Conservation (phyloP, 108 stramenopile genomes). For the Licmophora abbreviata region DNA sequence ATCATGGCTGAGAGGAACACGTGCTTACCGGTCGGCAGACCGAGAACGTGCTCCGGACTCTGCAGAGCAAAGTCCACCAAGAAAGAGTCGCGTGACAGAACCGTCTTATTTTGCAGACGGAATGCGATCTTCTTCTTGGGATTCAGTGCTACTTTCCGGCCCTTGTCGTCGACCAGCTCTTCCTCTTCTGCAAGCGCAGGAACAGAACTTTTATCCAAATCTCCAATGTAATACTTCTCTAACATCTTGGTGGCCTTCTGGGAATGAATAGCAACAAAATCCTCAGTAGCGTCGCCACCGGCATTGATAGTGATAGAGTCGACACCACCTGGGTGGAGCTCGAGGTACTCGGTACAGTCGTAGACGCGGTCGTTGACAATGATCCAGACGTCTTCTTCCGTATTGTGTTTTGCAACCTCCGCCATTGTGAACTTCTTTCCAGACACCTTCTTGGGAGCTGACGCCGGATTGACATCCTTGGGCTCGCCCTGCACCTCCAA, state of each 20-base stretch:
- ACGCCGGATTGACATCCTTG: conserved; percentile 27
- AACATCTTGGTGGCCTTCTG: conserved; percentile 89
- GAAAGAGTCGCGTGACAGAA: conserved; percentile 89
- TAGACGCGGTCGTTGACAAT: conserved; percentile 88
- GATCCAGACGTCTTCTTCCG: conserved; percentile 91
- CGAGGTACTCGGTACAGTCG: conserved; percentile 89
- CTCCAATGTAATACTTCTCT: conserved; percentile 90
- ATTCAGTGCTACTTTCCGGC: conserved; percentile 71
- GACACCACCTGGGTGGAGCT: conserved; percentile 91
- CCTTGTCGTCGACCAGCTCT: conserved; percentile 42
- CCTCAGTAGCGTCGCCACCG: conserved; percentile 91
- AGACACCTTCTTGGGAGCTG: conserved; percentile 18
- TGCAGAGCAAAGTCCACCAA: conserved; percentile 91
- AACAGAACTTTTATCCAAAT: conserved; percentile 42
- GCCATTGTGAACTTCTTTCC: conserved; percentile 72
- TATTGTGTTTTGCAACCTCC: conserved; percentile 86
- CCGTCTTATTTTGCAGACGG: conserved; percentile 78
- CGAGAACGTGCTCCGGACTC: conserved; percentile 81
- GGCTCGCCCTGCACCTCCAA: conserved; percentile 39
- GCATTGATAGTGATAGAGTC: conserved; percentile 93
- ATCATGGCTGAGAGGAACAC: conserved; percentile 83
- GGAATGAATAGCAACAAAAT: conserved; percentile 96
- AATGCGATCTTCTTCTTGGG: conserved; percentile 82
- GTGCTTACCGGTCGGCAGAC: conserved; percentile 96
- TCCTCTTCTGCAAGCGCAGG: conserved; percentile 18